Conservation (phyloP, 768 basidiomycete genomes). For the Neoboletus subvelutipes region DNA sequence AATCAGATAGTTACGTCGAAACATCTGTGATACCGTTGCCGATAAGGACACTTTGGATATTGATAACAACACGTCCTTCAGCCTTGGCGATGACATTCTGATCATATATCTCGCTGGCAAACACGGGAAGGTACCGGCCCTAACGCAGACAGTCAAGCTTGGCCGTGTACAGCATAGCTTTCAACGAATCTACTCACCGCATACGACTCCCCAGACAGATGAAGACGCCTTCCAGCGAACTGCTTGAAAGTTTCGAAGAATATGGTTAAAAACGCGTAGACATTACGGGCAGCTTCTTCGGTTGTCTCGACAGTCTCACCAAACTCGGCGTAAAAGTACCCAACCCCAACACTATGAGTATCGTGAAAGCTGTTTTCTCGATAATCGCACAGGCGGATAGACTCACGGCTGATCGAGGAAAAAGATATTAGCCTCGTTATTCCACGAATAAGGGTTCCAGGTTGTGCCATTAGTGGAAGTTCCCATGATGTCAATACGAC, state of each 20-base stretch:
- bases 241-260: slow-evolving; percentile 79
- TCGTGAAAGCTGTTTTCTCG: background rate
- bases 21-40: slow-evolving; percentile 68
- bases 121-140: slow-evolving; percentile 73
- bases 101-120: slow-evolving; percentile 76
- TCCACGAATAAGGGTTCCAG: slow-evolving; percentile 68
- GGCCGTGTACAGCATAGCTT: background rate
- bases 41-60: slow-evolving; percentile 72
- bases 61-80: slow-evolving; percentile 54
- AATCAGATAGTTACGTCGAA: slow-evolving; percentile 38
- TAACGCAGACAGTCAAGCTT: slow-evolving; percentile 22
- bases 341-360: slow-evolving; percentile 56
- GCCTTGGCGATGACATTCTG: slow-evolving; percentile 55
- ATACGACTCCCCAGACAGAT: slow-evolving; percentile 73
- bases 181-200: slow-evolving; percentile 45
- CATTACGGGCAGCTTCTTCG: slow-evolving; percentile 76
- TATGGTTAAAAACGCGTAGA: slow-evolving; percentile 72
- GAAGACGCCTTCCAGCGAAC: slow-evolving; percentile 65
- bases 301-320: slow-evolving; percentile 71
- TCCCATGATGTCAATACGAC: slow-evolving; percentile 57
- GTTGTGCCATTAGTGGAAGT: slow-evolving; percentile 56
- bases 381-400: background rate
- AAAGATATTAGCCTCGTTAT: slow-evolving; percentile 65
- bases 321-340: slow-evolving; percentile 69
- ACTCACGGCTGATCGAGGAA: slow-evolving; percentile 65